Evolutionary conservation across 1,284 basidiomycete species (phyloP).

Genomic region (Cryptococcus wingfieldii): DNA sequence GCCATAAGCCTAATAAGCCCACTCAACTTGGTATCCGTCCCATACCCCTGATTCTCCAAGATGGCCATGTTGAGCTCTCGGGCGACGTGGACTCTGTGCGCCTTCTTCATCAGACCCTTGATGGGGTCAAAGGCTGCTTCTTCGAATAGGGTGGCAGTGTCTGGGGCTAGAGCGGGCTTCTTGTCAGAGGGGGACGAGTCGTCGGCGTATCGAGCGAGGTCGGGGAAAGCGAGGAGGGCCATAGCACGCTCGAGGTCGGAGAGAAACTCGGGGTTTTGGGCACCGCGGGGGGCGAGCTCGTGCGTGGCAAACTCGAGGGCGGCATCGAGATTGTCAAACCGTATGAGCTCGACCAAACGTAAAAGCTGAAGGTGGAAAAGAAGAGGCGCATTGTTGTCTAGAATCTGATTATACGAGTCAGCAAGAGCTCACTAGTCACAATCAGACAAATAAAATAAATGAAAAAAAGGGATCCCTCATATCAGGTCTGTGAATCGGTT

Average conservation of each 20-base stretch:
- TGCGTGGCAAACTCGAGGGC: conserved; percentile 87
- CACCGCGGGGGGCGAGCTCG: conserved; percentile 88
- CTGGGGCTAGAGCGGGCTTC: conserved; percentile 24
- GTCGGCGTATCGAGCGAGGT: conserved; percentile 51
- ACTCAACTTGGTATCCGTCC: conserved; percentile 84
- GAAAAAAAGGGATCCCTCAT: conserved; percentile 42
- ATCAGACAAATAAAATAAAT: background rate
- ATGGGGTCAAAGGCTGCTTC: conserved; percentile 43
- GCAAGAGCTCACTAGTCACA: conserved; percentile 1
- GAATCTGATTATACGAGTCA: conserved; percentile 60
- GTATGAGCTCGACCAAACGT: conserved; percentile 90
- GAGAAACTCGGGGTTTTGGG: conserved; percentile 90
- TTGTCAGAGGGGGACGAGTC: conserved; percentile 14
- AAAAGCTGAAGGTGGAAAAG: conserved; percentile 94
- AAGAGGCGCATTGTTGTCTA: conserved; percentile 79
- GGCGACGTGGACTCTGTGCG: conserved; percentile 86
- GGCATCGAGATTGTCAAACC: conserved; percentile 69
- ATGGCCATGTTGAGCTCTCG: conserved; percentile 90
- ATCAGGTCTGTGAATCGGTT: conserved; percentile 51
- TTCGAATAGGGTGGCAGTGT: conserved; percentile 18
- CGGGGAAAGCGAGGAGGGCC: conserved; percentile 83
- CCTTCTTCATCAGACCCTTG: conserved; percentile 64
- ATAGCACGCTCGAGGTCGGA: conserved; percentile 90
- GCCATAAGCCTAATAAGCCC: conserved; percentile 77
- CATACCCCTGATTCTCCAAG: conserved; percentile 82